Evolutionary conservation across 2,329 filamentous ascomycete genomes (phyloP).

Genomic region (Aspergillus novofumigatus): DNA sequence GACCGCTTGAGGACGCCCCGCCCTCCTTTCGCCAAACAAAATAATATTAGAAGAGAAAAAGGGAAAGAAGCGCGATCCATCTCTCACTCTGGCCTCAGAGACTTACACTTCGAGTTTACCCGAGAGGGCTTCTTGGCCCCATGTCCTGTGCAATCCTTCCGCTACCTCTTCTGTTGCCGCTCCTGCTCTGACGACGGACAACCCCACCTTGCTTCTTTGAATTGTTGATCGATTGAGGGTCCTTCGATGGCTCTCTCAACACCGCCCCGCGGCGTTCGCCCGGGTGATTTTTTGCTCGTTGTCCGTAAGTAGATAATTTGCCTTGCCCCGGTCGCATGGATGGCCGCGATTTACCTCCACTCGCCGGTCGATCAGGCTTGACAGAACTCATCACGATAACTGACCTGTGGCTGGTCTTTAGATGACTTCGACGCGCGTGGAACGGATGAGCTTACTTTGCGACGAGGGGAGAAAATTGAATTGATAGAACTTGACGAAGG

Average conservation of each 20-base stretch:
- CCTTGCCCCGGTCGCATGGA: constrained; percentile 7
- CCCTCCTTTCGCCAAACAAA: background rate
- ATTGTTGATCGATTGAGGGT: constrained; percentile 6
- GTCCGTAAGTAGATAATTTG: constrained; percentile 37
- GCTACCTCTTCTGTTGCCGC: constrained; percentile 10
- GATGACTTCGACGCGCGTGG: constrained; percentile 91
- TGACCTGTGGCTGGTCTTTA: constrained; percentile 35
- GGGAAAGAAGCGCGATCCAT: background rate
- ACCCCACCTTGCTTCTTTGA: constrained; percentile 1
- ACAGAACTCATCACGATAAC: constrained; percentile 16
- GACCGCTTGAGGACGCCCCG: background rate
- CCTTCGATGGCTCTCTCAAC: constrained; percentile 30
- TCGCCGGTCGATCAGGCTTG: constrained; percentile 4
- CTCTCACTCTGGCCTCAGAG: background rate
- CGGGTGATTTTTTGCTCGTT: constrained; percentile 43
- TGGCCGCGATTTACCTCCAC: background rate
- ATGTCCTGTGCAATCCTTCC: constrained; percentile 28
- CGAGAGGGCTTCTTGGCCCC: constrained; percentile 24
- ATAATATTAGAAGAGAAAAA: background rate
- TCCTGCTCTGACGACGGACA: constrained; percentile 1
- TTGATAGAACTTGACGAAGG: constrained; percentile 63
- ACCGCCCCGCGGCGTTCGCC: constrained; percentile 34
- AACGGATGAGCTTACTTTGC: constrained; percentile 84
- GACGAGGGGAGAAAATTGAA: constrained; percentile 66
- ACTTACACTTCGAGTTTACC: constrained; percentile 5